Conservation (phyloP, 2,329 filamentous ascomycete genomes). For the Calonectria crousiana region DNA sequence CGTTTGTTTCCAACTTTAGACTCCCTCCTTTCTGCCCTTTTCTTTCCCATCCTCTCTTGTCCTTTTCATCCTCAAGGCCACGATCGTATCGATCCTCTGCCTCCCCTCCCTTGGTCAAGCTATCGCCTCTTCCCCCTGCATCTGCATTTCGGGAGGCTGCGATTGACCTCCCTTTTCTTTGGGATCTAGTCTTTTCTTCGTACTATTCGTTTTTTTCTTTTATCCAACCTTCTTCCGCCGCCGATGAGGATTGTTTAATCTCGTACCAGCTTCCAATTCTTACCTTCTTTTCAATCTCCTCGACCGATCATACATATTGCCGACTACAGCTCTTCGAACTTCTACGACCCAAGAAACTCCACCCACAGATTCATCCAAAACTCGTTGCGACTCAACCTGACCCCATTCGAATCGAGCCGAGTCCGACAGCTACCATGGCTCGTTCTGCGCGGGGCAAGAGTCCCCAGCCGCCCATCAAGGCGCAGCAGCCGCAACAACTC, state of each 20-base stretch:
- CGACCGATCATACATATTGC: conserved; percentile 15
- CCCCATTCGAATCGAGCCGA: conserved; percentile 22
- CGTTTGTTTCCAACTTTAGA: conserved; percentile 16
- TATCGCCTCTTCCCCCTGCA: conserved; percentile 27
- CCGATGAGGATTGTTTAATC: conserved; percentile 43
- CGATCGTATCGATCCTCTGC: conserved; percentile 25
- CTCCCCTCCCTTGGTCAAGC: conserved; percentile 6
- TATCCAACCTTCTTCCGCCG: conserved; percentile 25
- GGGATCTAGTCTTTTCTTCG: conserved; percentile 28
- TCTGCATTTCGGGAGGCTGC: conserved; percentile 33
- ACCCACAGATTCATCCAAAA: conserved; percentile 5
- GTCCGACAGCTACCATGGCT: conserved; percentile 47
- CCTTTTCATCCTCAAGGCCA: conserved; percentile 22
- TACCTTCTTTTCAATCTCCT: conserved; percentile 27
- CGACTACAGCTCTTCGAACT: conserved; percentile 15
- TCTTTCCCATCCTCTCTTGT: conserved; percentile 33
- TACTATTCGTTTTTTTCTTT: conserved; percentile 26
- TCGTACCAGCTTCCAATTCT: conserved; percentile 27
- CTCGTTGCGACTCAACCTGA: conserved; percentile 31
- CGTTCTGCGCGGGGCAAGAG: conserved; percentile 52
- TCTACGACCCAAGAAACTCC: conserved; percentile 26
- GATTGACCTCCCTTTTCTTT: conserved; percentile 32
- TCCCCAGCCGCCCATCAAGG: conserved; percentile 48
- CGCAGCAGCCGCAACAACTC: conserved; percentile 30
- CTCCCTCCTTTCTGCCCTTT: conserved; percentile 30